Percentiles rank a stretch among this genome's conserved stretches.
Conservation (phyloP, 495 filamentous ascomycete species). For the Chaetomidium leptoderma region DNA sequence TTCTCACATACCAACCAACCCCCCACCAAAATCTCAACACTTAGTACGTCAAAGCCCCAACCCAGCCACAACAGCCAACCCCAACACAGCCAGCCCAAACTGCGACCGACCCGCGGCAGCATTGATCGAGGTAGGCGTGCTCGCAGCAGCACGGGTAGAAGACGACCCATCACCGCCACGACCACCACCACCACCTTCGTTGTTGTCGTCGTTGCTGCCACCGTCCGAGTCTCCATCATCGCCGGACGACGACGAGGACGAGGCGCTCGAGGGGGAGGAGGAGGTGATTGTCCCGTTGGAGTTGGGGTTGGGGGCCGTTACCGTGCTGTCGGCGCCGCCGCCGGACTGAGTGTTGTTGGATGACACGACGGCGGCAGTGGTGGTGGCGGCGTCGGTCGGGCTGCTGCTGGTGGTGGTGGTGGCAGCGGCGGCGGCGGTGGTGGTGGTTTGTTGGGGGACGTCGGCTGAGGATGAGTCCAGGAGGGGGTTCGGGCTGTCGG, state of each 20-base stretch:
- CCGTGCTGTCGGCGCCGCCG: background rate
- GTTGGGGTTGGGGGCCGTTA: background rate
- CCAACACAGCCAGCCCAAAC: slow-evolving; percentile 14
- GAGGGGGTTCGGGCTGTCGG: background rate
- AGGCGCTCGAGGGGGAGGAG: background rate
- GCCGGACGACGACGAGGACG: background rate
- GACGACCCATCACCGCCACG: no score
- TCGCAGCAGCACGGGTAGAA: background rate
- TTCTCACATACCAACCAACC: background rate
- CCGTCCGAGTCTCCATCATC: background rate
- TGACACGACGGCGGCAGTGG: background rate
- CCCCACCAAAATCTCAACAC: background rate
- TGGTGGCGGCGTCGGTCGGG: background rate
- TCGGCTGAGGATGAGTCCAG: background rate
- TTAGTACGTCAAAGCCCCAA: slow-evolving; percentile 8
- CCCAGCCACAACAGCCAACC: slow-evolving; percentile 1
- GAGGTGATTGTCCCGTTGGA: slow-evolving; percentile 3
- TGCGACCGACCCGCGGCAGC: slow-evolving; percentile 3
- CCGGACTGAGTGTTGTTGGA: background rate
- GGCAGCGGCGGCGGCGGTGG: background rate
- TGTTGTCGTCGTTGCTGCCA: background rate
- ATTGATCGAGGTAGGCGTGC: slow-evolving; percentile 10
- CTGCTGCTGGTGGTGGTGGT: background rate
- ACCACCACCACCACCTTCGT: background rate
- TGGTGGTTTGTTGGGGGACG: no score